Base-by-base conservation (phyloP, 352 stramenopile genomes). In the Globisporangium ultimum region DNA sequence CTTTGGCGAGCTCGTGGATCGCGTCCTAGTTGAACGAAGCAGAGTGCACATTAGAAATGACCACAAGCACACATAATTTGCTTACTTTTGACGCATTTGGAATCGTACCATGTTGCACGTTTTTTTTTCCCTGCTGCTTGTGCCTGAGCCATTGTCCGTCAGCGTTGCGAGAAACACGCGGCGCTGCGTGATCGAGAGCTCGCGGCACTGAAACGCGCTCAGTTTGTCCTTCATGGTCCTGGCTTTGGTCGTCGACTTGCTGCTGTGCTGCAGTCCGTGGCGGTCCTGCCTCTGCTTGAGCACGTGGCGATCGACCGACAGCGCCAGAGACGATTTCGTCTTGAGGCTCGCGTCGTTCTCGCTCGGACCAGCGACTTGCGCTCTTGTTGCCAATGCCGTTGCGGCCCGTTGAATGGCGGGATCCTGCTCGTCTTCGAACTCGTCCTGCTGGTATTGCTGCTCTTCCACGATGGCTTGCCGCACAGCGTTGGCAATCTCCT, bases 141-240 rank as follows among this genome's bases (percentile, higher is more conserved):
- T 34, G 28, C n/a, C 12, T 34, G 13, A 22, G 20, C n/a, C 15
- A 28, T 13, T 28, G 28, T 69, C 67, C 0, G 61, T 70, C 14
- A 91, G 53, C 46, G 78, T 88, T 12, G 79, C 76, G 6, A 87
- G 70, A 51, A 91, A 81, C 11, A 89, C 65, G 5, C 82, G 79
- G 21, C 68, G 57, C 55, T 91, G 79, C 4, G 76, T 87, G 40
- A 78, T 49, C 54, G 82, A 78, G 36, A 91, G 62, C 52, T 88
- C 76, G 14, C 77, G 48, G 47, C 75, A 71, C 64, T 91, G 81
- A 65, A 85, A 89, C 15, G 63, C 57, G 46, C 76, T 88, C 11
- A 91, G 64, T 46, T 80, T 69, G 43, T 89, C 71, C 14, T 84
- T 74, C 56, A 87, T 72, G 7, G 77, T 71, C 42, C 71, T 69